phyloP scores from a whole-genome alignment of 306 rosid species.

The Rosa rugosa region DNA sequence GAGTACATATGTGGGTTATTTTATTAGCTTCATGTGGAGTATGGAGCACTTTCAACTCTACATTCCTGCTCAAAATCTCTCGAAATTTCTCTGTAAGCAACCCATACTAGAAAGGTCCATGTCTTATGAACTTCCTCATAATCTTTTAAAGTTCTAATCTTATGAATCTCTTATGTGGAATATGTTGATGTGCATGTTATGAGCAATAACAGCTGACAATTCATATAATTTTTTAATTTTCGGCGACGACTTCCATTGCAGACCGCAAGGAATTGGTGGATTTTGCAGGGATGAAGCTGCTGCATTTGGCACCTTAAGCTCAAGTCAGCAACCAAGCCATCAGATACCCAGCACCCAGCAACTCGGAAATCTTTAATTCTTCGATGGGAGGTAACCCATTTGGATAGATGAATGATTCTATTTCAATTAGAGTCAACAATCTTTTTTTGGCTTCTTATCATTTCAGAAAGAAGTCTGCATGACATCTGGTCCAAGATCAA shows the following conservation, averaged over 20 bases:
- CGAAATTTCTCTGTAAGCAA: too few relatives aligned
- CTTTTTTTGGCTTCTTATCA: neutral
- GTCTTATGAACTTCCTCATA: too few relatives aligned
- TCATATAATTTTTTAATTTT: neutral
- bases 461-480: neutral
- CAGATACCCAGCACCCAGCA: slow-evolving; percentile 24
- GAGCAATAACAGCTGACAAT: neutral
- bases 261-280: slow-evolving; percentile 39
- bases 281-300: slow-evolving; percentile 23
- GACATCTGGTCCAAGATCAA: neutral
- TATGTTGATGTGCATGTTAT: neutral
- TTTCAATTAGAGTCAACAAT: neutral
- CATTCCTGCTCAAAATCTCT: too few relatives aligned
- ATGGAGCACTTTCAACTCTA: too few relatives aligned
- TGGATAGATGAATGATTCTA: slow-evolving; percentile 40
- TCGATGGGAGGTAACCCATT: slow-evolving; percentile 66
- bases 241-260: slow-evolving; percentile 18
- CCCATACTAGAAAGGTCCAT: too few relatives aligned
- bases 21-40: too few relatives aligned
- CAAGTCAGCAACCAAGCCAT: slow-evolving; percentile 33
- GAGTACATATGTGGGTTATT: too few relatives aligned
- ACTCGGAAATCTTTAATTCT: slow-evolving; percentile 32
- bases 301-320: slow-evolving; percentile 30
- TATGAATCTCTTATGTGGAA: neutral
- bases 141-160: neutral